These are phyloP conservation scores for Claviceps spartinae DNA, from an alignment of 2,329 filamentous ascomycete genomes.

Conservation along the genomic window DNA sequence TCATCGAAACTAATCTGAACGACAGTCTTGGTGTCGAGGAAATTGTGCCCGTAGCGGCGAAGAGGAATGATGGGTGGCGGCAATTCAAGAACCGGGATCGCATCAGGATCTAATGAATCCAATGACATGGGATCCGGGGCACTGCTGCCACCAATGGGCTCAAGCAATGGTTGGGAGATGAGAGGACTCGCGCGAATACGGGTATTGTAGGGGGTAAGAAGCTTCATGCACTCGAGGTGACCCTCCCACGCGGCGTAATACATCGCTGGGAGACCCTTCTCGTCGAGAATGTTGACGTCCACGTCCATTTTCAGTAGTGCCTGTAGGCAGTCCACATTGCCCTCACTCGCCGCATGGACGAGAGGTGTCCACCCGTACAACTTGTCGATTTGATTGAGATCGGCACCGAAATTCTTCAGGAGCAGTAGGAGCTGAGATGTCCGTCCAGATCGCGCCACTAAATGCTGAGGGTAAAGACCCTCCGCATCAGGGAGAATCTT, in stretches of 20 bases:
- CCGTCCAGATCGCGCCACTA: slow-evolving; percentile 80
- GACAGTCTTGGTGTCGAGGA: slow-evolving; percentile 93
- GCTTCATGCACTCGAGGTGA: slow-evolving; percentile 83
- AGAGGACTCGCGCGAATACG: slow-evolving; percentile 29
- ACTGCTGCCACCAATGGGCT: slow-evolving; percentile 32
- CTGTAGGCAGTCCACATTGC: slow-evolving; percentile 77
- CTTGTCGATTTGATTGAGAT: slow-evolving; percentile 87
- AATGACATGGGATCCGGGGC: slow-evolving; percentile 49
- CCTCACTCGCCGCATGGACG: slow-evolving; percentile 92
- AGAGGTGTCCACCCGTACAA: slow-evolving; percentile 95
- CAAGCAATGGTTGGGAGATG: slow-evolving; percentile 28
- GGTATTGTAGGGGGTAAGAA: slow-evolving; percentile 53
- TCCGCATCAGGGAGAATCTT: slow-evolving; percentile 87
- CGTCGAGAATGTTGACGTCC: slow-evolving; percentile 68
- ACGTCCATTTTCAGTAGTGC: slow-evolving; percentile 68
- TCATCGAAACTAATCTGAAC: slow-evolving; percentile 85
- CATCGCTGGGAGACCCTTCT: slow-evolving; percentile 87
- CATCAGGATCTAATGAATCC: slow-evolving; percentile 68
- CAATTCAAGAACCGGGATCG: slow-evolving; percentile 81
- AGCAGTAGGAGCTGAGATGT: slow-evolving; percentile 67
- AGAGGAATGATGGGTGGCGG: slow-evolving; percentile 94
- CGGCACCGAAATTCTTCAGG: slow-evolving; percentile 71
- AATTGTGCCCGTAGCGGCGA: slow-evolving; percentile 92
- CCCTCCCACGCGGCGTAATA: slow-evolving; percentile 99
- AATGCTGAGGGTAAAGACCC: slow-evolving; percentile 90